Conservation (phyloP, 495 filamentous ascomycete species). For the Choiromyces venosus region DNA sequence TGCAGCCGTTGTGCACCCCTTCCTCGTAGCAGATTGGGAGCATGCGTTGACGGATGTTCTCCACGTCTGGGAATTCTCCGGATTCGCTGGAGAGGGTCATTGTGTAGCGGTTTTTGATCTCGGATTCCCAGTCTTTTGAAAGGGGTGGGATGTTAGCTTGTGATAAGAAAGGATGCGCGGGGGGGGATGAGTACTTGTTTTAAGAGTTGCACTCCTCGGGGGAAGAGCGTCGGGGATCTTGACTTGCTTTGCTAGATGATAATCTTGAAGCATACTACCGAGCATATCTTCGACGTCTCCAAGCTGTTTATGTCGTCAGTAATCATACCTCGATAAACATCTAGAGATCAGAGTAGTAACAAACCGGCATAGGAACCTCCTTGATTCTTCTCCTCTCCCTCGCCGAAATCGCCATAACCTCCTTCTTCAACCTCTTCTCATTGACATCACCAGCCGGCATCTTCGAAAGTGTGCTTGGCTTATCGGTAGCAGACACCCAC, state of each 20-base stretch:
- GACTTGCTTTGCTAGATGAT: constrained; percentile 62
- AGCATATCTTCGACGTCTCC: constrained; percentile 61
- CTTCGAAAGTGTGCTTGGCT: constrained; percentile 66
- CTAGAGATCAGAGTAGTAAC: background rate
- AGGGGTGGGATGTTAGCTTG: constrained; percentile 1
- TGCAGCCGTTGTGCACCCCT: constrained; percentile 69
- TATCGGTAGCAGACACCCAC: constrained; percentile 95
- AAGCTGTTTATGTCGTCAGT: constrained; percentile 45
- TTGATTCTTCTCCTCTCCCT: constrained; percentile 84
- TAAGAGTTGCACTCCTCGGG: constrained; percentile 70
- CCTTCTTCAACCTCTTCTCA: constrained; percentile 81
- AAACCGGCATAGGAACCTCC: constrained; percentile 49
- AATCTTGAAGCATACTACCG: constrained; percentile 62
- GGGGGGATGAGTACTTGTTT: constrained; percentile 65
- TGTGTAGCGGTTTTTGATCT: constrained; percentile 86
- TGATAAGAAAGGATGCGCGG: constrained; percentile 2
- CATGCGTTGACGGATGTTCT: constrained; percentile 77
- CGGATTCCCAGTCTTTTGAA: constrained; percentile 72
- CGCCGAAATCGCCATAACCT: constrained; percentile 86
- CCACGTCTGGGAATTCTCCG: constrained; percentile 81
- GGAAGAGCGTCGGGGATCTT: constrained; percentile 65
- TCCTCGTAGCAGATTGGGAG: constrained; percentile 90
- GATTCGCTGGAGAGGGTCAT: constrained; percentile 83
- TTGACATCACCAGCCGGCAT: constrained; percentile 84
- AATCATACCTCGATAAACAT: background rate